Base-by-base conservation (phyloP, 2,329 filamentous ascomycete species). In the Fusarium begoniae region DNA sequence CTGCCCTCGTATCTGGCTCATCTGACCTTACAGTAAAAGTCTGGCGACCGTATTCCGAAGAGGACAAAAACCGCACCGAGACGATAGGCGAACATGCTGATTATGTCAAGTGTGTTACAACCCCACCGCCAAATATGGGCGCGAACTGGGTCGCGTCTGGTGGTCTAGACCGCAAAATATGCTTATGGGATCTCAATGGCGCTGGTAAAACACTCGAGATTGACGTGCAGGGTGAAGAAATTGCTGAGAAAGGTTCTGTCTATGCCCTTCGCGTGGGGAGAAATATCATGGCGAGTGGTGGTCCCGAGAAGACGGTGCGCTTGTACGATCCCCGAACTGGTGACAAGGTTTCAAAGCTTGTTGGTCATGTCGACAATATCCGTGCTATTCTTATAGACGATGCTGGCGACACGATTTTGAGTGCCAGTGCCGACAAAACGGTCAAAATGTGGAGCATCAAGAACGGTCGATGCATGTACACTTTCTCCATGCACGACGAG, bases 361-460 rank as follows among this genome's bases (percentile, higher is more conserved):
- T 98, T 28, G 96, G 96, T 10, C 96, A 99, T 81, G 97, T 96
- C 26, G 95, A 97, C 86, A 98, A 96, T 75, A 92, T 99, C 75
- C 91, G 96, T 54, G 93, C 96, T 76, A 95, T 99, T 71, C 86
- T 99, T 59, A 91, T 99, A 74, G 97, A 94, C 77, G 91, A 96
- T 75, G 91, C 93, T 68, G 95, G 94, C 44, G 95, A 98, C 80
- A 97, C 91, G 45, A 94, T 99, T 76, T 90, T 99, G 87, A 98
- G 96, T 2, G 95, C 94, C 20, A 98, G 95, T 77, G 96, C 96
- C 3, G 96, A 99, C 81, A 95, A 97, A 83, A 98, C 96, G 0
- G 92, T 99, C 85, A 99, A 99, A 85, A 91, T 98, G 66, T 99
- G 96, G 96, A 98, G 95, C 75, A 92, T 98, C 76, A 96, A 94